These are phyloP conservation scores for Colletotrichum noveboracense DNA, from an alignment of 2,329 filamentous ascomycete species.

Conservation along the genomic window DNA sequence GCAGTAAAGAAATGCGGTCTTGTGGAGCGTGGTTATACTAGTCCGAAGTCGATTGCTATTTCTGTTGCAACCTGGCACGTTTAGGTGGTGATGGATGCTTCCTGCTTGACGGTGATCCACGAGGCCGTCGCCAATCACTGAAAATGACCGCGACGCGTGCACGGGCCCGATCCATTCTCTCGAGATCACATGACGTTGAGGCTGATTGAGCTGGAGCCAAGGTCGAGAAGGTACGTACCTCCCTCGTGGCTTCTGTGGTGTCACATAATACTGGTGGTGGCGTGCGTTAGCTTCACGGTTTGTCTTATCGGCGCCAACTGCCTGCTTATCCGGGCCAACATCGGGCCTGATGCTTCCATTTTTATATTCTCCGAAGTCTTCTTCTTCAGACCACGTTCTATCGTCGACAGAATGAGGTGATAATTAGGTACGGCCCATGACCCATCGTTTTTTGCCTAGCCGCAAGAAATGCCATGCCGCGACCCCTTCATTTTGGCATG, in stretches of 20 bases:
- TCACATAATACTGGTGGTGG: neutral
- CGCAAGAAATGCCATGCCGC: neutral
- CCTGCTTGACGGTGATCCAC: neutral
- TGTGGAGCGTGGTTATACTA: neutral
- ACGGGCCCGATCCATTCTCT: neutral
- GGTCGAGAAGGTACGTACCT: neutral
- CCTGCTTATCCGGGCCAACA: constrained; percentile 13
- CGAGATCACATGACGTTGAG: constrained; percentile 7
- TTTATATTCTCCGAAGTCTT: neutral
- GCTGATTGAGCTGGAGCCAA: neutral
- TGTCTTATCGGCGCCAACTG: neutral
- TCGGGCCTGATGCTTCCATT: neutral
- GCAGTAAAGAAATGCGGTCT: neutral
- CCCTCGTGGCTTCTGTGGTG: neutral
- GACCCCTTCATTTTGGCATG: constrained; percentile 9
- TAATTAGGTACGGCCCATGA: neutral
- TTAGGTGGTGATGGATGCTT: neutral
- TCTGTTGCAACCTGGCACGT: neutral
- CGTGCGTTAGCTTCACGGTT: neutral
- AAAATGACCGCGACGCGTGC: constrained; percentile 19
- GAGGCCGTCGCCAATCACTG: constrained; percentile 10
- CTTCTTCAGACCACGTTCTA: neutral
- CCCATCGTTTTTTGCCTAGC: neutral
- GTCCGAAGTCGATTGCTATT: neutral
- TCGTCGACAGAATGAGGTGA: neutral